A percentile compares a stretch with the other conserved stretches of the same genome.
phyloP scores from a whole-genome alignment of 2,329 filamentous ascomycete species.

The Beauveria asiatica region DNA sequence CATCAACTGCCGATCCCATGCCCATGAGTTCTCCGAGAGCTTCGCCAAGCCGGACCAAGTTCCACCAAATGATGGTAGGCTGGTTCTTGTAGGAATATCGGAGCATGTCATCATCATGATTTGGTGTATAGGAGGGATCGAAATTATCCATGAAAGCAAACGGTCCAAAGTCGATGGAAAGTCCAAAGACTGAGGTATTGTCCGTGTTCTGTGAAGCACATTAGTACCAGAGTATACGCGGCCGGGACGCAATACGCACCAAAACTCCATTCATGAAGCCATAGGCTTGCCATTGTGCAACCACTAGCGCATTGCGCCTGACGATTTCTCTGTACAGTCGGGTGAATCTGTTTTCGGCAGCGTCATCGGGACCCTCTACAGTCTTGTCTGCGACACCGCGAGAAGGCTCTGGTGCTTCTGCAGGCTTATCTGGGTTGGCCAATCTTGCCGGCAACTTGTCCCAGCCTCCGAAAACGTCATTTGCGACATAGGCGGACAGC shows the following conservation, averaged over 20 bases:
- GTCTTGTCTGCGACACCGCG: conserved; percentile 47
- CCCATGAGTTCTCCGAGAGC: conserved; percentile 82
- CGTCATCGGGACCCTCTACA: conserved; percentile 57
- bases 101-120: conserved; percentile 84
- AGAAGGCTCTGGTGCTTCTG: conserved; percentile 31
- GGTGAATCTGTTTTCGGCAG: conserved; percentile 77
- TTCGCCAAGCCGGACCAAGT: conserved; percentile 85
- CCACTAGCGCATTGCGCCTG: conserved; percentile 75
- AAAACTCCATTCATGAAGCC: conserved; percentile 99
- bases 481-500: conserved; percentile 74
- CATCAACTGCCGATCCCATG: conserved; percentile 63
- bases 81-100: conserved; percentile 92
- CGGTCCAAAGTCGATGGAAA: conserved; percentile 90
- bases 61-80: conserved; percentile 97
- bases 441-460: conserved; percentile 62
- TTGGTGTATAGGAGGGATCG: conserved; percentile 88
- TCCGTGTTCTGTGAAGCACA: conserved; percentile 62
- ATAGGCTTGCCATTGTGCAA: conserved; percentile 93
- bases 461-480: conserved; percentile 85
- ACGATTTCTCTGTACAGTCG: conserved; percentile 82
- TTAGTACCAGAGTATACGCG: conserved; percentile 15
- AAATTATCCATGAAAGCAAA: conserved; percentile 98
- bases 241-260: conserved; percentile 17
- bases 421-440: conserved; percentile 40
- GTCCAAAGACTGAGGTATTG: conserved; percentile 83